A percentile compares a stretch with the other conserved stretches of the same genome.
Conservation (phyloP, 2,329 filamentous ascomycete genomes). For the Penicillium sp. region DNA sequence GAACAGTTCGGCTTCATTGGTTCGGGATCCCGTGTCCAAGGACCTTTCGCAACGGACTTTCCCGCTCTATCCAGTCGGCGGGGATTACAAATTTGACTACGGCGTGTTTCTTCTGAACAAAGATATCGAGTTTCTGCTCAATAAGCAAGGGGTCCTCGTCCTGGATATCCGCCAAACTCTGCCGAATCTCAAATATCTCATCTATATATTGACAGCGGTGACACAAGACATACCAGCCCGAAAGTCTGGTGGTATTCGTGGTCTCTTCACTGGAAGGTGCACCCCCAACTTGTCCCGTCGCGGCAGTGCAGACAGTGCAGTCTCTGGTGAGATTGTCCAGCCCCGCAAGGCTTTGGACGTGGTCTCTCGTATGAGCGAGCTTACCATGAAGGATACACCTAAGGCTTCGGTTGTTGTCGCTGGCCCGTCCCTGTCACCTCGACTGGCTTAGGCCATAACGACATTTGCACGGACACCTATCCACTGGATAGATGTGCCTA, state of each 20-base stretch:
- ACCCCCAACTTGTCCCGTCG: constrained; percentile 44
- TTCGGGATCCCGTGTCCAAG: constrained; percentile 72
- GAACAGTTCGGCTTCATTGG: constrained; percentile 73
- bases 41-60: constrained; percentile 68
- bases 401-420: constrained; percentile 16
- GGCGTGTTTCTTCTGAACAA: constrained; percentile 97
- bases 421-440: constrained; percentile 23
- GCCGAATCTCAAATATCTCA: constrained; percentile 88
- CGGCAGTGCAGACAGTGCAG: constrained; percentile 46
- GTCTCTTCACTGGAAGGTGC: constrained; percentile 44
- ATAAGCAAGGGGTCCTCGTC: constrained; percentile 72
- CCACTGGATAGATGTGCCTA: neutral
- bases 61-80: constrained; percentile 75
- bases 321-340: constrained; percentile 34
- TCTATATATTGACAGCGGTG: constrained; percentile 87
- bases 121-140: constrained; percentile 75
- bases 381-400: constrained; percentile 23
- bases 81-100: constrained; percentile 93
- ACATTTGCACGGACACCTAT: neutral
- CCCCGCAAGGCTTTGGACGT: constrained; percentile 32
- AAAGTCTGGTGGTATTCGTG: constrained; percentile 59
- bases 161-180: constrained; percentile 91
- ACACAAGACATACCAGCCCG: constrained; percentile 63
- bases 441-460: constrained; percentile 14
- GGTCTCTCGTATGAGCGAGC: constrained; percentile 31